phyloP scores from a whole-genome alignment of 192 early-diverging fungal genomes.

The Pilobolus umbonatus region DNA sequence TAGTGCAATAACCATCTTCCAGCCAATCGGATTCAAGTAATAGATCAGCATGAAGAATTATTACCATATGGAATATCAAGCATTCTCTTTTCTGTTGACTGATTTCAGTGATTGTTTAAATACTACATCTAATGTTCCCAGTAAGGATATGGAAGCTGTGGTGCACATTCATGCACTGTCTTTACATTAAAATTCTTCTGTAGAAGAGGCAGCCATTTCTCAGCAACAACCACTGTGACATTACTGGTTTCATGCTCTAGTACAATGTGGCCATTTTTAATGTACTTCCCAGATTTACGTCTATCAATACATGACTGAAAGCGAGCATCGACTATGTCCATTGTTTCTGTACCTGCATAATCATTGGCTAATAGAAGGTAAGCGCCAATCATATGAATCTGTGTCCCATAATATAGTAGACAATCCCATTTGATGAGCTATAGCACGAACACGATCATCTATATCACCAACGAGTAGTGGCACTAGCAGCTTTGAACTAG shows the following conservation, averaged over 20 bases:
- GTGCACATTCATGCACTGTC: constrained; percentile 32
- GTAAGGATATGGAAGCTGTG: constrained; percentile 34
- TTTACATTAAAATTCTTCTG: constrained; percentile 34
- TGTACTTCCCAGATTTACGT: constrained; percentile 20
- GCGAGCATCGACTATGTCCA: constrained; percentile 19
- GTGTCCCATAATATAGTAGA: constrained; percentile 17
- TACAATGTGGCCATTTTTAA: constrained; percentile 37
- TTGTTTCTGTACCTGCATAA: constrained; percentile 21
- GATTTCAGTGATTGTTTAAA: no score
- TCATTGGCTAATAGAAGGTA: constrained; percentile 25
- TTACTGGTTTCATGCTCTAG: constrained; percentile 41
- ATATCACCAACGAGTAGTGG: no score
- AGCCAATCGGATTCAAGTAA: no score
- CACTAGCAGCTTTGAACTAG: no score
- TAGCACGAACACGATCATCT: constrained; percentile 39
- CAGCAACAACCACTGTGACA: constrained; percentile 32
- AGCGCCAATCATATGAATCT: constrained; percentile 37
- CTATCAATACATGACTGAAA: constrained; percentile 26
- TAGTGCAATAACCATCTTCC: no score
- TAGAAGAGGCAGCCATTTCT: constrained; percentile 36
- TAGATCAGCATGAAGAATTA: no score
- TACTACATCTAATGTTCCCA: constrained; percentile 23
- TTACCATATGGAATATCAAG: no score
- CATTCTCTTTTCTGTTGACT: no score
- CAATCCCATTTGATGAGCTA: constrained; percentile 25